Evolutionary conservation across 2,329 filamentous ascomycete genomes (phyloP).

Genomic region (Fusarium circinatum): DNA sequence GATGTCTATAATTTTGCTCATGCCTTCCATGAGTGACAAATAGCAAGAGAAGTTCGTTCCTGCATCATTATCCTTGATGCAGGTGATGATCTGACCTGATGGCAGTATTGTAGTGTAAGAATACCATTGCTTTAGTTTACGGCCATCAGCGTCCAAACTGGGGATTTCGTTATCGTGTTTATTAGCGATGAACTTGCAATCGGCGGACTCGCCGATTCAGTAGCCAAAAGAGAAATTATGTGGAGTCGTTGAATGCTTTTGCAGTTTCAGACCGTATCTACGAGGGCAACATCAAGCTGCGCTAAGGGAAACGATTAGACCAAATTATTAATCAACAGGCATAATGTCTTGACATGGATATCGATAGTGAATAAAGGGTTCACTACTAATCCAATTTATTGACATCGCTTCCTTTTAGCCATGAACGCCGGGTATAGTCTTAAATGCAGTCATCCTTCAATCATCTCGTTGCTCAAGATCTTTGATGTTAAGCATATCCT

Average conservation of each 20-base stretch:
- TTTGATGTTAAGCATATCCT: not conserved
- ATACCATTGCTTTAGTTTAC: not conserved
- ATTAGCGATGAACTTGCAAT: too few species aligned
- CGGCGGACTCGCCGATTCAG: too few species aligned
- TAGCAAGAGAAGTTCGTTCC: accelerated
- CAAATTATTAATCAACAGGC: not conserved
- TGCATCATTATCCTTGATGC: accelerated
- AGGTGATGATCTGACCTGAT: not conserved
- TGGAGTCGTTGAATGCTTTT: not conserved
- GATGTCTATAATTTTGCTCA: accelerated
- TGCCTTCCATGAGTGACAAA: accelerated
- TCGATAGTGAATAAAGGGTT: not conserved
- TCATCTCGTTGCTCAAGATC: not conserved
- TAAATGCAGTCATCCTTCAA: not conserved
- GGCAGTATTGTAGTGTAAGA: not conserved
- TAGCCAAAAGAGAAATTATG: not conserved
- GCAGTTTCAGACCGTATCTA: too few species aligned
- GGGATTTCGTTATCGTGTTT: too few species aligned
- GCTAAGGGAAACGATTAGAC: too few species aligned
- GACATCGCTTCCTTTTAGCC: not conserved
- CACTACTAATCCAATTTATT: not conserved
- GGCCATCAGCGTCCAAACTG: not conserved
- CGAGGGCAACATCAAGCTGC: not conserved
- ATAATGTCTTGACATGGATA: not conserved
- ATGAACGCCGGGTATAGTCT: not conserved